Evolutionary conservation across 768 basidiomycete species (phyloP).

Genomic region (Mycena albidolilacea): DNA sequence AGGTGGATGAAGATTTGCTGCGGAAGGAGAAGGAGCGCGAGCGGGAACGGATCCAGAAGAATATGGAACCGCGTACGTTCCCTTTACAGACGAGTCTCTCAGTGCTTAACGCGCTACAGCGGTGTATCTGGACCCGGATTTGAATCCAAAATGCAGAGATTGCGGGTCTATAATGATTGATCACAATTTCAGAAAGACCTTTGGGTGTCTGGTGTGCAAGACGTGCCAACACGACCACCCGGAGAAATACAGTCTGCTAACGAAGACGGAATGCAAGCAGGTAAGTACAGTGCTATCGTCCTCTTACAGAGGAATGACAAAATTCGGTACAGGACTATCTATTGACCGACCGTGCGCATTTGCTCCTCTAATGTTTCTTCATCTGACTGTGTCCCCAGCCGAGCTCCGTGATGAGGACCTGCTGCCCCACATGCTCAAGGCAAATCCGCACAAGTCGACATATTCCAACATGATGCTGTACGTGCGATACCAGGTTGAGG

Average conservation of each 20-base stretch:
- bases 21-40: slow-evolving; percentile 88
- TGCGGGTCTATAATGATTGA: slow-evolving; percentile 94
- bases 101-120: slow-evolving; percentile 60
- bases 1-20: slow-evolving; percentile 81
- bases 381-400: slow-evolving; percentile 61
- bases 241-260: slow-evolving; percentile 94
- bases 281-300: neutral
- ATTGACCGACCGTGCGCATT: slow-evolving; percentile 84
- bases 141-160: slow-evolving; percentile 89
- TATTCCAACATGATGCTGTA: slow-evolving; percentile 99
- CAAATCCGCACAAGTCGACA: slow-evolving; percentile 95
- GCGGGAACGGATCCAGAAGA: slow-evolving; percentile 81
- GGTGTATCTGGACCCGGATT: slow-evolving; percentile 78
- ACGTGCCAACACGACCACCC: slow-evolving; percentile 91
- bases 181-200: slow-evolving; percentile 83
- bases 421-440: slow-evolving; percentile 93
- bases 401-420: slow-evolving; percentile 94
- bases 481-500: slow-evolving; percentile 93
- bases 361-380: slow-evolving; percentile 13
- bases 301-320: neutral
- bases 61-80: slow-evolving; percentile 75
- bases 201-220: slow-evolving; percentile 89
- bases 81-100: neutral
- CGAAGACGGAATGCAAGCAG: slow-evolving; percentile 96
- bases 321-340: slow-evolving; percentile 82